These are phyloP conservation scores for Porodaedalea pini DNA, from an alignment of 1,284 basidiomycete genomes.

Conservation along the genomic window DNA sequence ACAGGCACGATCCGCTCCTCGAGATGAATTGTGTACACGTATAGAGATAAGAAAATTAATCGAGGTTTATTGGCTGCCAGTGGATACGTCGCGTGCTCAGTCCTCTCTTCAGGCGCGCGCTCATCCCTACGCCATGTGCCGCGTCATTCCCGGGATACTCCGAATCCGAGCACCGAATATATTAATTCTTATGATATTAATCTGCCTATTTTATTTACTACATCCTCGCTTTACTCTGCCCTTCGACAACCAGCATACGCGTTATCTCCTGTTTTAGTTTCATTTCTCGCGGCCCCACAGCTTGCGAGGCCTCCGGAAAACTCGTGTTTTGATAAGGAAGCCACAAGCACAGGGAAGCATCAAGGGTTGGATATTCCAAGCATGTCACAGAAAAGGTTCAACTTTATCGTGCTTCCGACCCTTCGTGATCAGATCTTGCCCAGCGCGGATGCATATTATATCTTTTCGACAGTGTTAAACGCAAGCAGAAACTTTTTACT, in stretches of 20 bases:
- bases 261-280: not conserved
- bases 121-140: not conserved
- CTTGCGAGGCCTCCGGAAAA: not conserved
- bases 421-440: not conserved
- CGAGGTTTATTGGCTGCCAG: slow-evolving; percentile 7
- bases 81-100: not conserved
- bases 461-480: not conserved
- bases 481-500: not conserved
- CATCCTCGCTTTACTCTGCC: too few species aligned
- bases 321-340: not conserved
- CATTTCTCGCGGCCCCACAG: too few species aligned
- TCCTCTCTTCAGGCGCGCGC: not conserved
- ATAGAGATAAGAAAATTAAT: slow-evolving; percentile 2
- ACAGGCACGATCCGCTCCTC: not conserved
- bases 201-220: too few species aligned
- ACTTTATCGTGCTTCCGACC: not conserved
- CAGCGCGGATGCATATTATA: not conserved
- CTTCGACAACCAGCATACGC: too few species aligned
- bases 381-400: not conserved
- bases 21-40: not conserved
- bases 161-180: too few species aligned
- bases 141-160: not conserved
- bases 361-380: slow-evolving; percentile 1
- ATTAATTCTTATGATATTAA: too few species aligned
- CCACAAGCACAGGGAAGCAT: not conserved